Evolutionary conservation across 805 yeast species (phyloP).

Genomic region (Saturnispora diversa): DNA sequence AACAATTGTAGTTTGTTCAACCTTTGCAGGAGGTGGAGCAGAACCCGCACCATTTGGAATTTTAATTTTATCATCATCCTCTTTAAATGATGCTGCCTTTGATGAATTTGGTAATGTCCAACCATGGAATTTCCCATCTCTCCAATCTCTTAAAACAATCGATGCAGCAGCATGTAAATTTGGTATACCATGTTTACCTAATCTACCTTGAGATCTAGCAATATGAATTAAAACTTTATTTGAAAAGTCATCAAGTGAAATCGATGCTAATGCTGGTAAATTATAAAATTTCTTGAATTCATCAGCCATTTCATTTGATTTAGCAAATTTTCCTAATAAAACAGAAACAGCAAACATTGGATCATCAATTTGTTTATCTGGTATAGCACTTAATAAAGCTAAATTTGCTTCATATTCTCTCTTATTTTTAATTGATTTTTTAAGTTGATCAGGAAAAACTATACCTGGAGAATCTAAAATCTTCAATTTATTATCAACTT

Average conservation of each 20-base stretch:
- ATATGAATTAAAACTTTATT: conserved; percentile 85
- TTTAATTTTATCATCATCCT: conserved; percentile 31
- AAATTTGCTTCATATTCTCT: conserved; percentile 79
- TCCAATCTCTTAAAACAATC: conserved; percentile 86
- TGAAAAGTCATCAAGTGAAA: conserved; percentile 66
- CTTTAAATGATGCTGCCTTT: conserved; percentile 28
- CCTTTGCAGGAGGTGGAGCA: conserved; percentile 36
- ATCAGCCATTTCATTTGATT: conserved; percentile 68
- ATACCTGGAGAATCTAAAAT: conserved; percentile 95
- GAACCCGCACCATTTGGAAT: conserved; percentile 29
- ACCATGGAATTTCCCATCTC: conserved; percentile 89
- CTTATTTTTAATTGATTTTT: conserved; percentile 41
- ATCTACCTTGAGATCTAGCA: conserved; percentile 86
- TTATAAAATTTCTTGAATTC: conserved; percentile 65
- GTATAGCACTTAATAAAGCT: conserved; percentile 79
- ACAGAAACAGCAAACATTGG: conserved; percentile 75
- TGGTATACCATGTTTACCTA: conserved; percentile 90
- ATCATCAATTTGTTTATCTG: conserved; percentile 77
- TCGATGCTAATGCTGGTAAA: conserved; percentile 70
- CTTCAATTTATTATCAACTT: conserved; percentile 82
- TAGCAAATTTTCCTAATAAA: conserved; percentile 67
- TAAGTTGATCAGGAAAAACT: conserved; percentile 61
- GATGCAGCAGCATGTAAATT: conserved; percentile 79
- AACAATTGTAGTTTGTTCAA: conserved; percentile 74
- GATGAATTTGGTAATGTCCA: conserved; percentile 67